Conservation (phyloP, 2,329 filamentous ascomycete genomes). For the Paracoccidioides lutzii region DNA sequence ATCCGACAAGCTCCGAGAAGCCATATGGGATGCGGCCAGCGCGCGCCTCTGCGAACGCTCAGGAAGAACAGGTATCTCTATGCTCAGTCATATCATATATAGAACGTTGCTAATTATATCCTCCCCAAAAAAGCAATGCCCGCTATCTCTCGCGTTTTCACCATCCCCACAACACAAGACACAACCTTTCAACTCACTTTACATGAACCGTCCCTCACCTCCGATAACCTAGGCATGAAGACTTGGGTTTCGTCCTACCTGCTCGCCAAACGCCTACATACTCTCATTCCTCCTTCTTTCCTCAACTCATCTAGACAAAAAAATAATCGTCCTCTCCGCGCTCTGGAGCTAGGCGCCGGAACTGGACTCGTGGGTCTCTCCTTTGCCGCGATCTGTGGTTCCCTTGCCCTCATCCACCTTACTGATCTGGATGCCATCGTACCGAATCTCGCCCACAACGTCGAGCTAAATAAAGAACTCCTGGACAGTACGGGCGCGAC, state of each 20-base stretch:
- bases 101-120: background rate
- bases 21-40: slow-evolving; percentile 62
- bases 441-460: slow-evolving; percentile 65
- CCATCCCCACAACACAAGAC: slow-evolving; percentile 36
- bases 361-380: slow-evolving; percentile 85
- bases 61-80: slow-evolving; percentile 51
- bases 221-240: slow-evolving; percentile 80
- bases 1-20: slow-evolving; percentile 30
- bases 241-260: slow-evolving; percentile 91
- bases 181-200: slow-evolving; percentile 53
- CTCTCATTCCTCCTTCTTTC: slow-evolving; percentile 25
- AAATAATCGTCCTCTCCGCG: slow-evolving; percentile 20
- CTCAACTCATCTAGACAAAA: slow-evolving; percentile 19
- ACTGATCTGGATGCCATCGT: slow-evolving; percentile 80
- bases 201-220: slow-evolving; percentile 74
- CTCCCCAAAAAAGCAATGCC: slow-evolving; percentile 43
- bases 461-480: slow-evolving; percentile 46
- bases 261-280: slow-evolving; percentile 57
- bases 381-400: slow-evolving; percentile 56
- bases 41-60: slow-evolving; percentile 72
- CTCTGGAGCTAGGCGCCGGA: slow-evolving; percentile 75
- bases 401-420: slow-evolving; percentile 49
- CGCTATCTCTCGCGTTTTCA: slow-evolving; percentile 48
- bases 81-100: slow-evolving; percentile 6
- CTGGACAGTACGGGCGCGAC: slow-evolving; percentile 44